A percentile compares a stretch with the other conserved stretches of the same genome.
Conservation (phyloP, 495 filamentous ascomycete species). For the Trichodelitschia bisporula region DNA sequence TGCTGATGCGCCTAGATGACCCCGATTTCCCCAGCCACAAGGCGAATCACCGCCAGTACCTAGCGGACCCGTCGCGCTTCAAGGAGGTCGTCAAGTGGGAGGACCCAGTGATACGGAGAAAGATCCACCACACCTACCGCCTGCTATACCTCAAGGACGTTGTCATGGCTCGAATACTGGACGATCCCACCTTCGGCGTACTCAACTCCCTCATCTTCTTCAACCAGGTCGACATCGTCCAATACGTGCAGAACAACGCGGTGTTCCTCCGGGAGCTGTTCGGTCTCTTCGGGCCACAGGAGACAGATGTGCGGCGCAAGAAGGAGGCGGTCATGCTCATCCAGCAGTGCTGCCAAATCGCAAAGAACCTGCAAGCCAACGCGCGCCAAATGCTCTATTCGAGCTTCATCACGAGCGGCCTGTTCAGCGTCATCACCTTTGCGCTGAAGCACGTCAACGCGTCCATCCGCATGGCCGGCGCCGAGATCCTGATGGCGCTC, state of each 20-base stretch:
- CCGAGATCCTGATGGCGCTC: conserved; percentile 77
- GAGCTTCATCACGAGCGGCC: conserved; percentile 69
- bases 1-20: too few relatives aligned
- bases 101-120: conserved; percentile 51
- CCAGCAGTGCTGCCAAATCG: conserved; percentile 84
- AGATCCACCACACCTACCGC: conserved; percentile 90
- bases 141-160: conserved; percentile 97
- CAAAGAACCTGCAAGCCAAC: conserved; percentile 75
- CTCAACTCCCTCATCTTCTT: conserved; percentile 97
- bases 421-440: conserved; percentile 78
- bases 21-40: conserved; percentile 98
- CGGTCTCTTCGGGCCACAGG: conserved; percentile 48
- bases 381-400: conserved; percentile 58
- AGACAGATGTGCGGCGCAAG: conserved; percentile 41
- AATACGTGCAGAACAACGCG: conserved; percentile 61
- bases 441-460: conserved; percentile 68
- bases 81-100: conserved; percentile 92
- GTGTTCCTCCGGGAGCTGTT: conserved; percentile 75
- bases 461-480: conserved; percentile 70
- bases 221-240: conserved; percentile 93
- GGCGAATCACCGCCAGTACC: conserved; percentile 86
- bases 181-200: conserved; percentile 93
- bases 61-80: conserved; percentile 66
- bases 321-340: conserved; percentile 92
- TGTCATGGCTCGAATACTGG: conserved; percentile 80